phyloP scores from a whole-genome alignment of 2,329 filamentous ascomycete species.

The Trichoderma arundinaceum region DNA sequence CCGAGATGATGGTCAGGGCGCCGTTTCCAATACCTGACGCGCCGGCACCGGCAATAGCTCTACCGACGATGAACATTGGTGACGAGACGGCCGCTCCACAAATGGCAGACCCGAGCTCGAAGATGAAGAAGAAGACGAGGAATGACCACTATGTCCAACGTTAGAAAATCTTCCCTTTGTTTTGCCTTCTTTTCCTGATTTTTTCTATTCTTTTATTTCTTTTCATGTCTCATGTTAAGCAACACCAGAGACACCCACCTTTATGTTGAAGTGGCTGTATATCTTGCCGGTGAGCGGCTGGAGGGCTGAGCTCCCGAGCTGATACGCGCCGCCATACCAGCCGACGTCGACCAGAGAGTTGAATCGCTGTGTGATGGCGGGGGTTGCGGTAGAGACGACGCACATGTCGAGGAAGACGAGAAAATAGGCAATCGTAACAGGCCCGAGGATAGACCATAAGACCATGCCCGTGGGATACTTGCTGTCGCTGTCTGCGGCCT shows the following conservation, averaged over 20 bases:
- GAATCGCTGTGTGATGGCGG: slow-evolving; percentile 44
- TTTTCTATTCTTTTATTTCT: not conserved
- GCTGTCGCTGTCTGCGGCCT: not conserved
- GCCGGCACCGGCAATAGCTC: slow-evolving; percentile 56
- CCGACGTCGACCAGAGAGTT: slow-evolving; percentile 51
- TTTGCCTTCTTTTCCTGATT: not conserved
- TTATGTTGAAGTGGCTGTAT: slow-evolving; percentile 41
- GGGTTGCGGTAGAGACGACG: slow-evolving; percentile 47
- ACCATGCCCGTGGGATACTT: not conserved
- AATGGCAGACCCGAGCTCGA: slow-evolving; percentile 52
- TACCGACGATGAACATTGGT: slow-evolving; percentile 55
- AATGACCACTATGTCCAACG: slow-evolving; percentile 7
- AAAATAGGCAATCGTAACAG: slow-evolving; percentile 27
- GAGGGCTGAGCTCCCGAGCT: slow-evolving; percentile 38
- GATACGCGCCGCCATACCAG: slow-evolving; percentile 43
- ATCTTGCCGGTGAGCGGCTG: slow-evolving; percentile 40
- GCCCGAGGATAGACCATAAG: not conserved
- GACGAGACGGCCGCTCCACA: slow-evolving; percentile 54
- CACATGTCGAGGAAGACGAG: slow-evolving; percentile 41
- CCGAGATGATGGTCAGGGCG: slow-evolving; percentile 44
- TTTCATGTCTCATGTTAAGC: not conserved
- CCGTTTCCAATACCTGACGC: slow-evolving; percentile 51
- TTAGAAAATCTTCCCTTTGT: not conserved
- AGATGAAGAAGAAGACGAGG: slow-evolving; percentile 40
- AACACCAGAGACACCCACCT: slow-evolving; percentile 25